Evolutionary conservation across 768 basidiomycete genomes (phyloP), one percentile per base, ranked within the genome.

Genomic region (Daedaleopsis sinensis): DNA sequence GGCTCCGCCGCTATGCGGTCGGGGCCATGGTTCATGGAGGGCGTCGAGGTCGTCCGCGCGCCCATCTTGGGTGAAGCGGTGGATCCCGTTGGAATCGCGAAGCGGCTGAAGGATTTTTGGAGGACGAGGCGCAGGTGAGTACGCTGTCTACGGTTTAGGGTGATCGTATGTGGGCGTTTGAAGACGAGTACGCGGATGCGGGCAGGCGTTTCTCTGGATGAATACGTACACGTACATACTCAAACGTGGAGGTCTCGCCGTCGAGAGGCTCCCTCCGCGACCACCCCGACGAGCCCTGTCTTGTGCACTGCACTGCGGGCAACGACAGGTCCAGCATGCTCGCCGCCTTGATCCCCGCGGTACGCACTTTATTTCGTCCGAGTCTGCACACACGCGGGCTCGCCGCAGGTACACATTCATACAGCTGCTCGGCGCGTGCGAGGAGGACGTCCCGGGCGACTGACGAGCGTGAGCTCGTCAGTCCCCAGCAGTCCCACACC

Each of bases 241-340:
- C n/a, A 66, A 71, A 24, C 63, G 61, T 19, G 77, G 73, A 12
- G 72, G 69, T 8, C 54, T 70, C 18, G 72, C 78, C 2, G 74
- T 74, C 38, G 71, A 72, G 24, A 62, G 63, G 10, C 72, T 80
- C 38, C 71, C 61, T 82, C 13, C 65, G 74, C 10, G 76, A 80
- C 49, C 56, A 73, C 27, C 76, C 78, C 12, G 71, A 76, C 39
- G 70, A 77, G 37, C 75, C 76, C 10, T 78, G 75, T 62, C 64
- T 82, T 19, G 67, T 80, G 16, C 78, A 80, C 62, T 82, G 80
- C 66, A 80, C 79, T 37, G 77, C 72, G 21, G 81, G 80, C 1
- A 80, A 81, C 60, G 79, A 82, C 67, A 65, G 80, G 35, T 79
- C 79, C 7, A 79, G 78, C 5, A 55, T 79, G 12, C 72, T 78